phyloP scores from a whole-genome alignment of 176 grass and related monocot species.

The Raddia guianensis region DNA sequence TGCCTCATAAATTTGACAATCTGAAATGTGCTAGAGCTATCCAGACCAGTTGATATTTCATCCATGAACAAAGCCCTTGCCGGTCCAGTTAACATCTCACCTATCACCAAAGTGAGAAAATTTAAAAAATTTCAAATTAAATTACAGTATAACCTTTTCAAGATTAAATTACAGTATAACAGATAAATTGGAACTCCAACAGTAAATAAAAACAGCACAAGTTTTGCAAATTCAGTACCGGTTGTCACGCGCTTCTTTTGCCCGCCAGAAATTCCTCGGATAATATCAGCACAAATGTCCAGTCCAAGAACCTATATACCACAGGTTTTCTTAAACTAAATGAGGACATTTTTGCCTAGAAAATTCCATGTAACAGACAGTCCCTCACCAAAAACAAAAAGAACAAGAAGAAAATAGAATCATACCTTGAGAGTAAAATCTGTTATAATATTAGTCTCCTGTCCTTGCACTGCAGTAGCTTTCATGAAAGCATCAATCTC shows the following conservation, averaged over 20 bases:
- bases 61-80: conserved; percentile 81
- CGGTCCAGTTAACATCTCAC: conserved; percentile 73
- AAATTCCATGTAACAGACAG: neutral
- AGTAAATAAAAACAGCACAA: neutral
- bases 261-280: conserved; percentile 78
- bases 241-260: conserved; percentile 78
- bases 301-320: conserved; percentile 56
- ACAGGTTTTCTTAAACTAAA: conserved; percentile 14
- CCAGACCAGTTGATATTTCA: conserved; percentile 79
- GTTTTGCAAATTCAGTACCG: conserved; percentile 39
- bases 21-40: conserved; percentile 77
- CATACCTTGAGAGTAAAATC: conserved; percentile 67
- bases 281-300: conserved; percentile 69
- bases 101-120: conserved; percentile 27
- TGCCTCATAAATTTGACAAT: conserved; percentile 67
- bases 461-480: conserved; percentile 62
- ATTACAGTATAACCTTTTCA: neutral
- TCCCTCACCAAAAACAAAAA: neutral
- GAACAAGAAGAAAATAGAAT: neutral
- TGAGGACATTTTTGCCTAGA: neutral
- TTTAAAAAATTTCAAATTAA: neutral
- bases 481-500: conserved; percentile 81
- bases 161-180: neutral
- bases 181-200: neutral
- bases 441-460: conserved; percentile 49